Percentiles rank a stretch among this genome's conserved stretches.
phyloP scores from a whole-genome alignment of 495 filamentous ascomycete species.

The Stereocaulon alpinum region DNA sequence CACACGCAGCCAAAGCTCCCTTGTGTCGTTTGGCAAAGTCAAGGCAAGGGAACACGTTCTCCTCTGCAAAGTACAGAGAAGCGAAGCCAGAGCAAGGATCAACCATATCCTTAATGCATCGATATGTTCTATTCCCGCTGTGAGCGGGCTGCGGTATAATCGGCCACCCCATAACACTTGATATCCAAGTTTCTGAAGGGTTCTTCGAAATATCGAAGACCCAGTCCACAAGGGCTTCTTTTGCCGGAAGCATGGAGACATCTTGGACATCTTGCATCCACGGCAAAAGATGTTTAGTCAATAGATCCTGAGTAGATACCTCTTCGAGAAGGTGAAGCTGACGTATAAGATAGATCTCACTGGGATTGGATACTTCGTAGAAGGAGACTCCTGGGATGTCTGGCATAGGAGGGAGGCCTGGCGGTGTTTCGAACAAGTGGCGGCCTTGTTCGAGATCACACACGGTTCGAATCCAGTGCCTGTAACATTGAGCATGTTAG shows the following conservation, averaged over 20 bases:
- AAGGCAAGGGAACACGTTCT: constrained; percentile 25
- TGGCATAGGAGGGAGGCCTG: constrained; percentile 9
- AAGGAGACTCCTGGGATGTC: constrained; percentile 10
- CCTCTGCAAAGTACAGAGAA: constrained; percentile 26
- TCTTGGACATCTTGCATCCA: neutral
- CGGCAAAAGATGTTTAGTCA: constrained; percentile 10
- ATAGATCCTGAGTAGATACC: neutral
- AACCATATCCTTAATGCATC: constrained; percentile 8
- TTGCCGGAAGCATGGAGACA: neutral
- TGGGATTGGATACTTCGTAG: constrained; percentile 1
- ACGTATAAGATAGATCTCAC: constrained; percentile 2
- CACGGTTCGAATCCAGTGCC: neutral
- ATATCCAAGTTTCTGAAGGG: neutral
- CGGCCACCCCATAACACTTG: neutral
- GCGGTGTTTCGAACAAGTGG: neutral
- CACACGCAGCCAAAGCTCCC: constrained; percentile 17
- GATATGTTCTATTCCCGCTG: neutral
- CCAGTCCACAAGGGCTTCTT: constrained; percentile 8
- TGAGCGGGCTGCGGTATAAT: neutral
- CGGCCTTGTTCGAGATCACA: neutral
- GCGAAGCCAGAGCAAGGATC: constrained; percentile 17
- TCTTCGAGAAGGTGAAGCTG: constrained; percentile 1
- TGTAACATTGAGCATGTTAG: neutral
- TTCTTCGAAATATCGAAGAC: neutral
- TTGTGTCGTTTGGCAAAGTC: constrained; percentile 21